phyloP scores from a whole-genome alignment of 2,329 filamentous ascomycete genomes.

The Seiridium unicorne region DNA sequence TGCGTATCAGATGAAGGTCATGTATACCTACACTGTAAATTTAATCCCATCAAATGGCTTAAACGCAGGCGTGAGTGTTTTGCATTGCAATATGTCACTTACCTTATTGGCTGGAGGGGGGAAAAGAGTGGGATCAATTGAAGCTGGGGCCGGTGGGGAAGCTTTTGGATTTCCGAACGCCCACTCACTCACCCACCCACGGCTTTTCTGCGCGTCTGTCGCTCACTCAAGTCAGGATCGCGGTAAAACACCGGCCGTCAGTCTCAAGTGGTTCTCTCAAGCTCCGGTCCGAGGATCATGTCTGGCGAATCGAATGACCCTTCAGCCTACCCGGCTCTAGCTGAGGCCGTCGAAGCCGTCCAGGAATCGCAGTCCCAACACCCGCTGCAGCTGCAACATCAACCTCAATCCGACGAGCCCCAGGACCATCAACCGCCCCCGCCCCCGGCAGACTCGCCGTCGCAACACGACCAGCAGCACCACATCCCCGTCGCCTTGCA shows the following conservation, averaged over 20 bases:
- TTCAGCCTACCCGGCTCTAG: conserved; percentile 6
- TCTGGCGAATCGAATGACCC: conserved; percentile 1
- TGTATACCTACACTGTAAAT: too few species aligned
- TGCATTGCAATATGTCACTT: too few species aligned
- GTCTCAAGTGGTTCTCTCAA: neutral
- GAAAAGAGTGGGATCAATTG: too few species aligned
- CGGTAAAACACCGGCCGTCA: conserved; percentile 3
- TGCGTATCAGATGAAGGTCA: too few species aligned
- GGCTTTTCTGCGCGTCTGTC: neutral
- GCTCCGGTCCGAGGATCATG: neutral
- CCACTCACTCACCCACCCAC: too few species aligned
- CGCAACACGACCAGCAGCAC: conserved; percentile 1
- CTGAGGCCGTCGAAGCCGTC: conserved; percentile 1
- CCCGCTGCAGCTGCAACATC: neutral
- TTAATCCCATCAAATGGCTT: too few species aligned
- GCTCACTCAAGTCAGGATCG: neutral
- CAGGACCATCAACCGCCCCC: neutral
- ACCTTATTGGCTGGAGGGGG: too few species aligned
- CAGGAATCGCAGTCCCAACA: neutral
- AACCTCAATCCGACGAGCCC: neutral
- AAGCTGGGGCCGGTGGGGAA: too few species aligned
- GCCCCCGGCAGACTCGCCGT: neutral
- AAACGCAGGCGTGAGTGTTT: too few species aligned
- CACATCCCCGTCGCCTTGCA: neutral
- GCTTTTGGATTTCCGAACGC: too few species aligned